Conservation (phyloP, 2,329 filamentous ascomycete species). For the Arthrinium phaeospermum region DNA sequence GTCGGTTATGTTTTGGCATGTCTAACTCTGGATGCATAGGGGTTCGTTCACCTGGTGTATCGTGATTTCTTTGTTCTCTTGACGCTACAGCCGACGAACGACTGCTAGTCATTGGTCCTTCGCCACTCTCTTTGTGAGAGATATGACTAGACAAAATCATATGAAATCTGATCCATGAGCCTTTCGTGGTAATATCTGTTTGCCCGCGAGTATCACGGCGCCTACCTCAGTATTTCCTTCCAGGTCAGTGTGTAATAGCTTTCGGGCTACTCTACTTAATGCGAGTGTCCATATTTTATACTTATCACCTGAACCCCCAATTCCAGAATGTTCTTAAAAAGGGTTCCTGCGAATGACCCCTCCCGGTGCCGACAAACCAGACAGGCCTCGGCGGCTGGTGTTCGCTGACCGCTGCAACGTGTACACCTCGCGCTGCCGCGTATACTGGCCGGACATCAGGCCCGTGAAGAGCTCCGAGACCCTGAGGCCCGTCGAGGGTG, state of each 20-base stretch:
- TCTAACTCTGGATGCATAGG: neutral
- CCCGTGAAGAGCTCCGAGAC: neutral
- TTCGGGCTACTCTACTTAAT: neutral
- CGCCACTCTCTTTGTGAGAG: neutral
- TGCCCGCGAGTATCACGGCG: neutral
- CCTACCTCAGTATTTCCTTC: neutral
- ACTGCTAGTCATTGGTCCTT: neutral
- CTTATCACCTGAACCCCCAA: neutral
- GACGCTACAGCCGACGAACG: neutral
- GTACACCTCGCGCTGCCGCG: neutral
- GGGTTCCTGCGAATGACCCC: neutral
- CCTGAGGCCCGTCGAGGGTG: neutral
- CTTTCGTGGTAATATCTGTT: neutral
- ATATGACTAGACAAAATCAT: neutral
- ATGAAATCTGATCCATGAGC: neutral
- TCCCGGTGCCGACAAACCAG: neutral
- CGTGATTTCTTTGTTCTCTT: neutral
- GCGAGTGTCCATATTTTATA: neutral
- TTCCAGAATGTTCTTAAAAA: neutral
- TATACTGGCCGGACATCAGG: conserved; percentile 3
- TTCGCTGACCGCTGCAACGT: neutral
- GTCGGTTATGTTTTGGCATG: neutral
- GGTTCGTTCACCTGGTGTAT: neutral
- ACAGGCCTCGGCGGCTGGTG: neutral
- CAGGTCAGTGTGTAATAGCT: neutral